Evolutionary conservation across 371 early-diverging fungal genomes (phyloP).

Genomic region (Mortierella sp.): DNA sequence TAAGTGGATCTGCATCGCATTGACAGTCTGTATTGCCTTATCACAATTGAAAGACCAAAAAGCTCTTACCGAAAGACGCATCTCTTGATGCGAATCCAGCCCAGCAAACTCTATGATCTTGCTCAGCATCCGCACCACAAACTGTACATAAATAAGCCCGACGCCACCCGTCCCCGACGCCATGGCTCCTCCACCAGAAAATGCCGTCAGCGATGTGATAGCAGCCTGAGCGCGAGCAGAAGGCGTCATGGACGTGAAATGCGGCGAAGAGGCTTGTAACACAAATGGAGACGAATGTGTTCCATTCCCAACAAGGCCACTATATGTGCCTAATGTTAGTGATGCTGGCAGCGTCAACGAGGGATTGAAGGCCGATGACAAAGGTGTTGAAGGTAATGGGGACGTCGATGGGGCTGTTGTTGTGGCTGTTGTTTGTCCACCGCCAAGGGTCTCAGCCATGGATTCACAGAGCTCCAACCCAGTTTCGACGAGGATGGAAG

Average conservation of each 20-base stretch:
- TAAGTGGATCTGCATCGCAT: too few species aligned
- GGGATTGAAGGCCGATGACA: constrained; percentile 1
- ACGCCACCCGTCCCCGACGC: constrained; percentile 47
- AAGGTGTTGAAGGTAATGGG: neutral
- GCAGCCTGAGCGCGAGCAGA: constrained; percentile 35
- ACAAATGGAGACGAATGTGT: neutral
- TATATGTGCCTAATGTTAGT: neutral
- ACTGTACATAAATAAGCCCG: constrained; percentile 47
- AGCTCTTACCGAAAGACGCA: constrained; percentile 32
- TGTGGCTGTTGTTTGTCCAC: constrained; percentile 13
- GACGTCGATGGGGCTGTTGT: too few species aligned
- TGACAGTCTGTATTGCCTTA: too few species aligned
- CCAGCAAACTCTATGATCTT: constrained; percentile 51
- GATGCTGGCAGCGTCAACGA: neutral
- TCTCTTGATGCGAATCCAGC: constrained; percentile 36
- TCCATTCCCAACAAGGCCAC: neutral
- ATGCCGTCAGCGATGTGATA: constrained; percentile 27
- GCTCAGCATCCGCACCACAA: constrained; percentile 46
- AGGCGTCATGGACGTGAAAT: constrained; percentile 5
- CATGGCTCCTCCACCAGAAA: constrained; percentile 45
- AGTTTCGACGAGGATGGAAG: constrained; percentile 40
- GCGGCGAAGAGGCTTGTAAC: neutral
- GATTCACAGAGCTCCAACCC: constrained; percentile 48
- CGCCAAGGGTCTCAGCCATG: constrained; percentile 42
- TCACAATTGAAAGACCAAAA: neutral